phyloP scores from a whole-genome alignment of 2,329 filamentous ascomycete genomes.

The Claviceps cyperi region DNA sequence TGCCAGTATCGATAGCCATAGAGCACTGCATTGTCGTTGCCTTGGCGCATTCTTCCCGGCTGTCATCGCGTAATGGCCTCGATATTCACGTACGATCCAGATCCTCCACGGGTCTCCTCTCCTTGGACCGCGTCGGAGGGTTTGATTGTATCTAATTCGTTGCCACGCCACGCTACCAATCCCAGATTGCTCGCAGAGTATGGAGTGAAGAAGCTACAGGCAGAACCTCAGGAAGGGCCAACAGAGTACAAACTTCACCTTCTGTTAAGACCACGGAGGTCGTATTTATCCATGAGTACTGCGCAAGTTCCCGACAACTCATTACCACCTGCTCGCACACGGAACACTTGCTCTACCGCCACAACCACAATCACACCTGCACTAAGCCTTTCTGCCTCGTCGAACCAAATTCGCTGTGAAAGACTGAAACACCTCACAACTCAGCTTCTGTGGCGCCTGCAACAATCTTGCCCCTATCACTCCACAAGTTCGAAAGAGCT shows the following conservation, averaged over 20 bases:
- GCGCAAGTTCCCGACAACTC: constrained; percentile 1
- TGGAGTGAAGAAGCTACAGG: constrained; percentile 61
- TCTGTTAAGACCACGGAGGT: constrained; percentile 61
- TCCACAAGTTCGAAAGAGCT: constrained; percentile 62
- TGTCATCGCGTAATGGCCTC: constrained; percentile 53
- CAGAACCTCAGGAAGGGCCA: constrained; percentile 86
- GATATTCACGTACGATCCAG: constrained; percentile 87
- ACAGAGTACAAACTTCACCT: constrained; percentile 96
- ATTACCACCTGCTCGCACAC: constrained; percentile 2
- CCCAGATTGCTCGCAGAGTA: constrained; percentile 41
- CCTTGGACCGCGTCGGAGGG: constrained; percentile 62
- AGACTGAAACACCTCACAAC: constrained; percentile 85
- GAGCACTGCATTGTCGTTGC: background rate
- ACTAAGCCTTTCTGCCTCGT: constrained; percentile 25
- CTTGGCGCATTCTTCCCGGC: background rate
- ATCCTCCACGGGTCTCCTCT: constrained; percentile 75
- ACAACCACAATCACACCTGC: constrained; percentile 7
- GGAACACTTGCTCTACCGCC: constrained; percentile 6
- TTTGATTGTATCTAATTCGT: constrained; percentile 15
- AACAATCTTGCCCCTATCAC: constrained; percentile 89
- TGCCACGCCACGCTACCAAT: constrained; percentile 15
- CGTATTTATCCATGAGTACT: constrained; percentile 60
- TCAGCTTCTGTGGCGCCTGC: constrained; percentile 83
- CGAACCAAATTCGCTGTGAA: constrained; percentile 61
- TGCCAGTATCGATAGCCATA: too few species aligned